Percentiles rank a stretch among this genome's conserved stretches.
These are phyloP conservation scores for Cucumis melo DNA, from an alignment of 306 rosid genomes.

Conservation along the genomic window DNA sequence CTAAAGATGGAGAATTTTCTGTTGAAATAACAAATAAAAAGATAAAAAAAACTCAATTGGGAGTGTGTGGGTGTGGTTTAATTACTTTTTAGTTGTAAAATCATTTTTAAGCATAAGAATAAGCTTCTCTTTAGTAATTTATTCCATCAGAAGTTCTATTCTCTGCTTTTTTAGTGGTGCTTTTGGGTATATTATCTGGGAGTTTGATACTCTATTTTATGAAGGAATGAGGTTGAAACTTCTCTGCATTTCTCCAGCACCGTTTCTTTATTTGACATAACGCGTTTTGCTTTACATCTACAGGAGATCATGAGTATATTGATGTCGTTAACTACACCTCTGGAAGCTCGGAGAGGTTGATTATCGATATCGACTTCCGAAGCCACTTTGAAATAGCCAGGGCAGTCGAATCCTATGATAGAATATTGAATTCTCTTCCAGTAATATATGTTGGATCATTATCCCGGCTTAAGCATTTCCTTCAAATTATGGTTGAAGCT, in stretches of 20 bases:
- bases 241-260: background rate
- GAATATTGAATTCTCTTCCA: constrained; percentile 72
- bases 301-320: constrained; percentile 93
- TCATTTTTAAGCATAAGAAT: background rate
- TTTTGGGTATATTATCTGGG: background rate
- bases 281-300: background rate
- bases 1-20: background rate
- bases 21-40: background rate
- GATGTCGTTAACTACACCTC: constrained; percentile 43
- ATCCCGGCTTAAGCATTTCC: constrained; percentile 56
- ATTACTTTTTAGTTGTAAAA: background rate
- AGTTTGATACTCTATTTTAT: background rate
- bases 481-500: constrained; percentile 87
- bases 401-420: constrained; percentile 78
- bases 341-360: constrained; percentile 59
- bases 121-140: background rate
- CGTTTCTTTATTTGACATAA: background rate
- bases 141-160: background rate
- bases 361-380: constrained; percentile 71
- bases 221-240: background rate
- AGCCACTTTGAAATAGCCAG: constrained; percentile 99
- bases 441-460: constrained; percentile 66
- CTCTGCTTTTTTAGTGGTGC: background rate
- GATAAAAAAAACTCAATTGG: background rate
- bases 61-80: background rate